Base-by-base conservation (phyloP, 2,329 filamentous ascomycete species). In the Aspergillus oerlinghausenensis region DNA sequence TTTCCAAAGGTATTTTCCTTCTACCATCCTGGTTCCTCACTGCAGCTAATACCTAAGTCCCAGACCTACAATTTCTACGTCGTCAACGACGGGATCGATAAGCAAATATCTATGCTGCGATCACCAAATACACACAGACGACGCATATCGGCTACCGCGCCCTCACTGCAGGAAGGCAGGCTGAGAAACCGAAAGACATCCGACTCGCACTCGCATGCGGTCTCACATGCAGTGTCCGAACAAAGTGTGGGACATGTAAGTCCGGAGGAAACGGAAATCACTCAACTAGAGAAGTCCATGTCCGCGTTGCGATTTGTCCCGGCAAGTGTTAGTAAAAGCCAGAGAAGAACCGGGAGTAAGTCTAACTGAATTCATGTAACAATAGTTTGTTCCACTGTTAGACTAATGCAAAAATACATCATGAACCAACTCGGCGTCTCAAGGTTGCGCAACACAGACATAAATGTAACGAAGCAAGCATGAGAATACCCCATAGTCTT, bases 31-130 rank as follows among this genome's bases (percentile, higher is more conserved):
- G 6, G 19, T 6, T 21, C 9, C 10, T 19, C 4, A 26, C 26
- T n/a, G 40, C 23, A 19, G 29, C 35, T 50, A 32, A 43, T 11
- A 28, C 10, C 19, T 4, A 17, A 3, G 47, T 50, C 47, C 3
- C 66, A 80, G 75, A 89, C 90, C 66, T 96, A 92, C 75, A 93
- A 95, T 73, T 96, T 95, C 67, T 85, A 86, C 51, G 84, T 97
- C 52, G 88, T 95, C 2, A 90, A 92, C 63, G 86, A 90, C 60
- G 94, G 94, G n/a, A 89, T 97, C 59, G 93, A 97, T 67, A 88
- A 88, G 50, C 84, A 90, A 52, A 86, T 81, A 47, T 96, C 91
- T 19, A 85, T 99, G 75, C 79, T 97, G 11, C 79, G 84, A 50
- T 64, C 67, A 9, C 59, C 68, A 49, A 64, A 70, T 35, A 65